phyloP scores from a whole-genome alignment of 805 yeast genomes.

The Debaryomyces castellii region DNA sequence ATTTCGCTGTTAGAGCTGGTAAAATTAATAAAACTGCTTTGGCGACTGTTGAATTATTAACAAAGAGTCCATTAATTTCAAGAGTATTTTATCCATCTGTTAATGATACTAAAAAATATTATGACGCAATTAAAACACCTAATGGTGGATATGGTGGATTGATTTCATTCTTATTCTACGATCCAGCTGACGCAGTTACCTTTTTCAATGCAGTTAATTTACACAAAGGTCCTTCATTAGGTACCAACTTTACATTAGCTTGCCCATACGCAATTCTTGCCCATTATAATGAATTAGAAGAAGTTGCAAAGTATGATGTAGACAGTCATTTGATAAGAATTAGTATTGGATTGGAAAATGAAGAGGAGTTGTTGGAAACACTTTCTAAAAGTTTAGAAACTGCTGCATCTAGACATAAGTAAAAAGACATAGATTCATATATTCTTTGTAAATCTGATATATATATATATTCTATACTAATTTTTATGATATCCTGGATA shows the following conservation, averaged over 20 bases:
- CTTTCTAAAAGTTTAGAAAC: constrained; percentile 53
- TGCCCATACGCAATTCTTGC: constrained; percentile 90
- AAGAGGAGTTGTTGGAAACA: constrained; percentile 49
- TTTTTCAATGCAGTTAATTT: constrained; percentile 70
- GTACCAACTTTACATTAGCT: constrained; percentile 84
- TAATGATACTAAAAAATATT: constrained; percentile 55
- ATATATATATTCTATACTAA: background rate
- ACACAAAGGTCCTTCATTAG: constrained; percentile 89
- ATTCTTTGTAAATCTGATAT: background rate
- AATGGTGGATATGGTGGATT: constrained; percentile 90
- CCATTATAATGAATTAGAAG: constrained; percentile 79
- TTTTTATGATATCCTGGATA: constrained; percentile 15
- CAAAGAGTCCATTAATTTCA: constrained; percentile 52
- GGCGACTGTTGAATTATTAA: constrained; percentile 53
- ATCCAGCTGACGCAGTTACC: constrained; percentile 60
- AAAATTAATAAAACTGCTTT: constrained; percentile 58
- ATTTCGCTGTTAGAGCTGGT: constrained; percentile 64
- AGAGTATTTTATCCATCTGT: constrained; percentile 71
- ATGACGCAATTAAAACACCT: constrained; percentile 66
- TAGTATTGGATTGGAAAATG: constrained; percentile 82
- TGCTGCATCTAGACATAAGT: constrained; percentile 19
- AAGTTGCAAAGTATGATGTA: constrained; percentile 78
- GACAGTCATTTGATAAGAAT: constrained; percentile 75
- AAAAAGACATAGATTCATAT: background rate
- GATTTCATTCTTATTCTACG: constrained; percentile 68